These are phyloP conservation scores for Trypanosoma caninum DNA, from an alignment of 208 protist species.

Conservation along the genomic window DNA sequence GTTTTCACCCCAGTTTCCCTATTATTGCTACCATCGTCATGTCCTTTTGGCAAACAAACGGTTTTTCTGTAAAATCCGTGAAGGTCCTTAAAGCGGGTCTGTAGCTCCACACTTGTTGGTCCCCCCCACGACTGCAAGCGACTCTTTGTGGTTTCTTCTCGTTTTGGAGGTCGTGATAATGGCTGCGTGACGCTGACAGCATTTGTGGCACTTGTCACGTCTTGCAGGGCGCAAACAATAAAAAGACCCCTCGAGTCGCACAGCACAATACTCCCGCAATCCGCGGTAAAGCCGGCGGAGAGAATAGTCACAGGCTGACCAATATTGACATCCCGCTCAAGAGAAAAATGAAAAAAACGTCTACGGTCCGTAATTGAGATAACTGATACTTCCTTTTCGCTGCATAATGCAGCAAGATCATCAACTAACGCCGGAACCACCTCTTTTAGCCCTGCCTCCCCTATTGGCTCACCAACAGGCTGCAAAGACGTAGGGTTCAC, in stretches of 20 bases:
- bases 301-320: constrained; percentile 5
- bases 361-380: neutral
- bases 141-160: too few species aligned
- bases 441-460: neutral
- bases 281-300: constrained; percentile 26
- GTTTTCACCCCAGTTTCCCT: neutral
- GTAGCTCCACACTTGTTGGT: constrained; percentile 56
- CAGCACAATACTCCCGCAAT: constrained; percentile 13
- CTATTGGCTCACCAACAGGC: neutral
- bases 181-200: constrained; percentile 13
- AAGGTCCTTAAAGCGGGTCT: constrained; percentile 56
- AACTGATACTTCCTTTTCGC: constrained; percentile 3
- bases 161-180: too few species aligned
- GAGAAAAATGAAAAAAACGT: neutral
- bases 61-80: constrained; percentile 51
- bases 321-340: neutral
- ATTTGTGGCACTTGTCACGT: neutral
- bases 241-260: constrained; percentile 28
- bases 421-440: constrained; percentile 1
- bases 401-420: constrained; percentile 9
- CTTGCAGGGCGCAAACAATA: constrained; percentile 6
- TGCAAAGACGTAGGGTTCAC: constrained; percentile 3
- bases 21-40: neutral
- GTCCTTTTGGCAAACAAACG: constrained; percentile 27
- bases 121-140: constrained; percentile 45